Evolutionary conservation across 192 early-diverging fungal species (phyloP).

Genomic region (Dissophora globulifera): DNA sequence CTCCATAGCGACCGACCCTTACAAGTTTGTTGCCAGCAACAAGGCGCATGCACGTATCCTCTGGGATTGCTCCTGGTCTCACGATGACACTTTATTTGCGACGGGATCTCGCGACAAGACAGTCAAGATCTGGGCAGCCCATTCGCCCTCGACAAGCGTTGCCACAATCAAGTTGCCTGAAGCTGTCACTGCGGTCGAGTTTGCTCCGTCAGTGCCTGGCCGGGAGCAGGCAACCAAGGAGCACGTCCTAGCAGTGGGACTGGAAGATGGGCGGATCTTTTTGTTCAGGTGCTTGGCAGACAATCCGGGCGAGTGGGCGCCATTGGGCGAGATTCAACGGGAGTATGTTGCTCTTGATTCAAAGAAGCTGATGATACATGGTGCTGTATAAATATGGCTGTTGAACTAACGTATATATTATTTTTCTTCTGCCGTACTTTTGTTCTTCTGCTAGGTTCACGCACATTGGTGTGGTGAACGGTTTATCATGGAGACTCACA

Average conservation of each 20-base stretch:
- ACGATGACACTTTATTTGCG: slow-evolving; percentile 82
- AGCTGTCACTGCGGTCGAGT: slow-evolving; percentile 86
- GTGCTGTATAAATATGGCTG: no score
- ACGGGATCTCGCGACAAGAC: slow-evolving; percentile 96
- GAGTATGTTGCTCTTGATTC: no score
- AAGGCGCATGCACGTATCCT: slow-evolving; percentile 94
- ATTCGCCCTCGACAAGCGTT: slow-evolving; percentile 59
- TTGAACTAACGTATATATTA: no score
- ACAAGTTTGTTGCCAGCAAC: slow-evolving; percentile 64
- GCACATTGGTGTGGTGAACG: slow-evolving; percentile 67
- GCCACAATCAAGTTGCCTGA: slow-evolving; percentile 80
- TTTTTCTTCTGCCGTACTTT: slow-evolving; percentile 2
- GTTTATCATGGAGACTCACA: slow-evolving; percentile 72
- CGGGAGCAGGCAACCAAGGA: slow-evolving; percentile 2
- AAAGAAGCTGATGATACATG: no score
- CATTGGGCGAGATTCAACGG: slow-evolving; percentile 53
- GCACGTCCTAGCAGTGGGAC: slow-evolving; percentile 82
- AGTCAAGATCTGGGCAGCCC: slow-evolving; percentile 79
- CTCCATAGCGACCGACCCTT: slow-evolving; percentile 56
- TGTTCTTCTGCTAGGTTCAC: slow-evolving; percentile 45
- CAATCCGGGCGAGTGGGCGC: slow-evolving; percentile 41
- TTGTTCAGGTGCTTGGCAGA: slow-evolving; percentile 57
- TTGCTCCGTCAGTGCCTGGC: slow-evolving; percentile 66
- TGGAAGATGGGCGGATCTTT: slow-evolving; percentile 84
- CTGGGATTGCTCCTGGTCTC: slow-evolving; percentile 89